phyloP scores from a whole-genome alignment of 2,329 filamentous ascomycete genomes.

The Trichoderma aggressivum region DNA sequence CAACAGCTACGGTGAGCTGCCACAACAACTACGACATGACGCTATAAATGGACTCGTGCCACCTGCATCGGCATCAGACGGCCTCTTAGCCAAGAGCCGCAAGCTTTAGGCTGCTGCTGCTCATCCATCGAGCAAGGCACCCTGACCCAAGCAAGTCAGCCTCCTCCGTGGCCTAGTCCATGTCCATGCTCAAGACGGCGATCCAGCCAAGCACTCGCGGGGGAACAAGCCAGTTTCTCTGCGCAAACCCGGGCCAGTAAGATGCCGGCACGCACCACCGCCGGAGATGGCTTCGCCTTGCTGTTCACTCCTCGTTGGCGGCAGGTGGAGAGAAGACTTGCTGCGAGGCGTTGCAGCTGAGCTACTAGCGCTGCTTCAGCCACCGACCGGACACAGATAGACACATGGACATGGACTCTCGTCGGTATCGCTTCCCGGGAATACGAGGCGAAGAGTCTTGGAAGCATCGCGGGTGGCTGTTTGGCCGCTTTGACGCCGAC shows the following conservation, averaged over 20 bases:
- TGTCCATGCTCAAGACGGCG: neutral
- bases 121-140: constrained; percentile 9
- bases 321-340: neutral
- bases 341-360: constrained; percentile 18
- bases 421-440: neutral
- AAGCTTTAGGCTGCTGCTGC: constrained; percentile 1
- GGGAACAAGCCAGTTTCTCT: neutral
- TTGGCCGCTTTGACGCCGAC: neutral
- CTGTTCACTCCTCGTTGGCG: neutral
- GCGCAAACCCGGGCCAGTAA: neutral
- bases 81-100: neutral
- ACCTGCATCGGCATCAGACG: neutral
- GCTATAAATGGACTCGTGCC: constrained; percentile 1
- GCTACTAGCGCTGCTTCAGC: constrained; percentile 5
- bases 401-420: too few species aligned
- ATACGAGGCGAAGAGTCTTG: neutral
- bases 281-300: neutral
- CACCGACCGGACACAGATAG: constrained; percentile 1
- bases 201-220: neutral
- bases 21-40: neutral
- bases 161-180: neutral
- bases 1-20: neutral
- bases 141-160: neutral
- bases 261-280: neutral
- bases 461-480: neutral